phyloP scores from a whole-genome alignment of 768 basidiomycete genomes.

The Mycena epipterygia region DNA sequence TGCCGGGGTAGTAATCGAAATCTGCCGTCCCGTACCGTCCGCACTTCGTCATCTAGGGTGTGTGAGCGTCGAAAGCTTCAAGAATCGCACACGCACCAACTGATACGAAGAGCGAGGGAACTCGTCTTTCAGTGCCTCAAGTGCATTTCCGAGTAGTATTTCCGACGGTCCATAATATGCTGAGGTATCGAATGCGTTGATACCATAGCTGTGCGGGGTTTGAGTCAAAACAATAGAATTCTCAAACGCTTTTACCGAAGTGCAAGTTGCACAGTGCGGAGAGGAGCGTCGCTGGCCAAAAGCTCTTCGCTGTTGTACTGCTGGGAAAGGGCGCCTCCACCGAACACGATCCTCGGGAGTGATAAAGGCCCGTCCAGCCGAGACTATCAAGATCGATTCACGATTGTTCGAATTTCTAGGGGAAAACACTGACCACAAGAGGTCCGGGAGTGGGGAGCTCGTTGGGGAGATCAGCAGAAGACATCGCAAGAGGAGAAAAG shows the following conservation, averaged over 20 bases:
- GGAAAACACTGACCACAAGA: conserved; percentile 53
- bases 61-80: conserved; percentile 1
- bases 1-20: conserved; percentile 82
- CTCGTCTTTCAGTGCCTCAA: conserved; percentile 70
- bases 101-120: conserved; percentile 86
- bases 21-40: conserved; percentile 77
- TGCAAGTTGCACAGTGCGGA: conserved; percentile 80
- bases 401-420: background rate
- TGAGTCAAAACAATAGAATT: conserved; percentile 17
- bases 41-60: conserved; percentile 83
- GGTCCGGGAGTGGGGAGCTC: conserved; percentile 54
- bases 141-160: conserved; percentile 76
- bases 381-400: conserved; percentile 40
- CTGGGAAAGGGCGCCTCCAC: conserved; percentile 78
- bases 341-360: conserved; percentile 72
- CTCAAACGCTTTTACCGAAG: conserved; percentile 67
- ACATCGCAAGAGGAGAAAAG: conserved; percentile 25
- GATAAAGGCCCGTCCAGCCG: conserved; percentile 50
- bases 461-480: conserved; percentile 42
- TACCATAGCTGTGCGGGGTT: conserved; percentile 73
- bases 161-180: conserved; percentile 88
- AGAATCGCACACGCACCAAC: conserved; percentile 60
- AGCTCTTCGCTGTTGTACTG: conserved; percentile 76
- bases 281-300: conserved; percentile 67
- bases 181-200: conserved; percentile 86